These are phyloP conservation scores for Cryptomeria japonica DNA, from an alignment of 75 land plant species.

Conservation along the genomic window DNA sequence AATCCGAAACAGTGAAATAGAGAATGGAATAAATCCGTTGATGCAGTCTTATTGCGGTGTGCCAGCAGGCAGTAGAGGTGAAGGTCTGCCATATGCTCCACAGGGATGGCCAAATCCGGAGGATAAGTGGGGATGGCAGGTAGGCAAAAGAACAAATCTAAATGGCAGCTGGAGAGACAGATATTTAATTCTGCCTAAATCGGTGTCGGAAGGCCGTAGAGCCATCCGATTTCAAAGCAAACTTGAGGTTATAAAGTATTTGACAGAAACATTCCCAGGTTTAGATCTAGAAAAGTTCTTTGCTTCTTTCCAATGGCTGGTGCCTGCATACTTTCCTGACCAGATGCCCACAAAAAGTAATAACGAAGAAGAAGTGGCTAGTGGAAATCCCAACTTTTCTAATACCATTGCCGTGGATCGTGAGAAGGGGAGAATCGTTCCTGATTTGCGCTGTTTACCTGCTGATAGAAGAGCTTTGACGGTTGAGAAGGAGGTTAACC, in stretches of 20 bases:
- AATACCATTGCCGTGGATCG: background rate
- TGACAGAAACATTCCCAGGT: conserved; percentile 40
- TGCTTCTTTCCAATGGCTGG: conserved; percentile 63
- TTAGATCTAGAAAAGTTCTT: conserved; percentile 55
- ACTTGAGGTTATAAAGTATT: conserved; percentile 28
- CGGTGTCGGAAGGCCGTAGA: conserved; percentile 17
- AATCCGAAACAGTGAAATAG: background rate
- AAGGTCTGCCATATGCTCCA: conserved; percentile 80
- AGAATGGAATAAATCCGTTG: background rate
- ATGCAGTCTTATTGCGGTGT: conserved; percentile 18
- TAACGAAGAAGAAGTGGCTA: background rate
- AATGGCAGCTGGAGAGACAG: conserved; percentile 50
- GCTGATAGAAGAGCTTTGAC: background rate
- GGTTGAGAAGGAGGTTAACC: background rate
- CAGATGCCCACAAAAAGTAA: background rate
- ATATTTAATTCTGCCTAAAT: conserved; percentile 39
- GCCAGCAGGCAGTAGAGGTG: conserved; percentile 31
- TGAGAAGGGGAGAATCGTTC: background rate
- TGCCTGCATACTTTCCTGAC: conserved; percentile 17
- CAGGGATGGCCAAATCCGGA: conserved; percentile 64
- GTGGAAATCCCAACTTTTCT: background rate
- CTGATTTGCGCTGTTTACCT: background rate
- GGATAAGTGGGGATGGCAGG: conserved; percentile 75
- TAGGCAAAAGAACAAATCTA: conserved; percentile 43
- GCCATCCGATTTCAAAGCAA: conserved; percentile 41